A percentile compares a stretch with the other conserved stretches of the same genome.
phyloP scores from a whole-genome alignment of 1,284 basidiomycete species.

The Porodaedalea pini region DNA sequence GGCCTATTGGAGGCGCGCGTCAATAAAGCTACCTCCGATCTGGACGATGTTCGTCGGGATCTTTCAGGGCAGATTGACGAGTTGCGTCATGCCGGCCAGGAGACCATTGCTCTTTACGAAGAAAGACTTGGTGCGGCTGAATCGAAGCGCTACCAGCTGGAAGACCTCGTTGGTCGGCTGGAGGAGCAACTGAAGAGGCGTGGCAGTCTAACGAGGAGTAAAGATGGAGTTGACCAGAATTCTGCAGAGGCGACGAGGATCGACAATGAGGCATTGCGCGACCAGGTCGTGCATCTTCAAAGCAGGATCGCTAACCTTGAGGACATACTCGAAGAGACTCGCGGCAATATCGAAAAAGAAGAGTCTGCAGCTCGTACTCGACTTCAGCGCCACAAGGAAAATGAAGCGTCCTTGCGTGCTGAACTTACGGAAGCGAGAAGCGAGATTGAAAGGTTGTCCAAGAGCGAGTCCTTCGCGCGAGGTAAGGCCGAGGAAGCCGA shows the following conservation, averaged over 20 bases:
- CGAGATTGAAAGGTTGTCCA: conserved; percentile 60
- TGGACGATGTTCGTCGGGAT: conserved; percentile 66
- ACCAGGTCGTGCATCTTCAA: conserved; percentile 84
- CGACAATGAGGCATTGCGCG: conserved; percentile 87
- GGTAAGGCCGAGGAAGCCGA: conserved; percentile 77
- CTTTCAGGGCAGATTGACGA: conserved; percentile 73
- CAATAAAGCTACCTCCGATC: conserved; percentile 44
- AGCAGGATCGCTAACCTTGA: conserved; percentile 74
- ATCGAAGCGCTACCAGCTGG: conserved; percentile 72
- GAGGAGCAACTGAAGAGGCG: conserved; percentile 52
- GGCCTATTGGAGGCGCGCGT: conserved; percentile 48
- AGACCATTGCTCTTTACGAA: conserved; percentile 91
- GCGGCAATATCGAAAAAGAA: conserved; percentile 69
- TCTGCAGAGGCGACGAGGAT: conserved; percentile 73
- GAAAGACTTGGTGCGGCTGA: conserved; percentile 75
- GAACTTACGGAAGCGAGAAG: conserved; percentile 62
- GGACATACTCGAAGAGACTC: conserved; percentile 81
- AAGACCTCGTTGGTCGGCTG: conserved; percentile 61
- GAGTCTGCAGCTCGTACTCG: conserved; percentile 62
- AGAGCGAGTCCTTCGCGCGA: conserved; percentile 61
- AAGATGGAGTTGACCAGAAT: conserved; percentile 34
- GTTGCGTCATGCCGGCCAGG: conserved; percentile 79
- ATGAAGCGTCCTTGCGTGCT: conserved; percentile 67
- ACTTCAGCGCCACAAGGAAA: conserved; percentile 70
- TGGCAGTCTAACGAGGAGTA: conserved; percentile 32